Base-by-base conservation (phyloP, 2,329 filamentous ascomycete genomes). In the Fusarium sp. region DNA sequence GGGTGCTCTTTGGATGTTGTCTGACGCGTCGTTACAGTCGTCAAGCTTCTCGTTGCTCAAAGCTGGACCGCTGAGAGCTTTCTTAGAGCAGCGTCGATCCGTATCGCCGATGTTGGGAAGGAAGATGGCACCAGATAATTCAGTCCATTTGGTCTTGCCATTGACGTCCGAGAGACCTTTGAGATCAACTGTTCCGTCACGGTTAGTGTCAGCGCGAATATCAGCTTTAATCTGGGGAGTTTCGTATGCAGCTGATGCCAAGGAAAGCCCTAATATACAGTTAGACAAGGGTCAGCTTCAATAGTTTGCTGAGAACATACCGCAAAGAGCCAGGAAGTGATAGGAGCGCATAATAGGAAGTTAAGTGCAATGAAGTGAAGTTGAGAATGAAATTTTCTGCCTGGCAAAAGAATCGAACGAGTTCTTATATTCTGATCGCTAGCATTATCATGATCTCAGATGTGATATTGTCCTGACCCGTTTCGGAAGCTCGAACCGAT, bases 51-150 rank as follows among this genome's bases (percentile, higher is more conserved):
- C 67, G 35, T 67, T 38, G 42, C 29, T 48, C 3, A 42, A 12
- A 5, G 21, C 33, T 2, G 15, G 75, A 64, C 26, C 41, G 24
- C 28, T 21, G 8, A 38, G 44, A 20, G 55, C 56, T 26, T 42
- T 37, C 12, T 54, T 63, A 1, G 75, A 72, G 60, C 79, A 80
- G 12, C 78, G 74, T 10, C 39, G 50, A 31, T 71, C 33, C 1
- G 70, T 75, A 54, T 80, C 78, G 11, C 76, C 79, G 11, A 80
- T 76, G 35, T 79, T 79, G 12, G 78, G 69, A 1, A 81, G 72
- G 44, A 81, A 79, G 12, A 81, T 70, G 11, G 79, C 78, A 7
- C 79, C 78, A 3, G 42, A 41, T 0, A 29, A 20, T 3, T 58
- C 35, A 3, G 72, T 73, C 75, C 75, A 77, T 7, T 20, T 43